Percentiles rank a stretch among this genome's conserved stretches.
Conservation (phyloP, 805 yeast genomes). For the Candida ascalaphidarum region DNA sequence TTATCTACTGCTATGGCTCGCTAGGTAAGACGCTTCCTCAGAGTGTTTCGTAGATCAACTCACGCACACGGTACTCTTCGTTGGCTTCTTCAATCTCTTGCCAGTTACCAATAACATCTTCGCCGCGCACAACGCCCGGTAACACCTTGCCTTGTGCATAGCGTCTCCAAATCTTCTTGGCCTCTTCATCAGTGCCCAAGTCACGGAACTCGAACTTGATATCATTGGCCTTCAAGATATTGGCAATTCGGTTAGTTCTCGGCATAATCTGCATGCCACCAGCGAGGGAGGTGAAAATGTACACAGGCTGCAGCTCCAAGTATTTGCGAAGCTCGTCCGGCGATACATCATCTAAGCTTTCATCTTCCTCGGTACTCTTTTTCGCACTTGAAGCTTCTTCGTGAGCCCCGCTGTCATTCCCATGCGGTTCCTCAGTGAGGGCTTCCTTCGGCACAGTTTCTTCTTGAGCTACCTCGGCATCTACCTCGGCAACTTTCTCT, state of each 20-base stretch:
- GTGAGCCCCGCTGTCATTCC: constrained; percentile 3
- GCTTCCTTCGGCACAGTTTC: constrained; percentile 1
- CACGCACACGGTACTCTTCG: constrained; percentile 62
- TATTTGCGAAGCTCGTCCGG: constrained; percentile 36
- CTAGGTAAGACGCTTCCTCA: too few species aligned
- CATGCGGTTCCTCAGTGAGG: constrained; percentile 1
- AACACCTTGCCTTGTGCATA: constrained; percentile 61
- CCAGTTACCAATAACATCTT: constrained; percentile 79
- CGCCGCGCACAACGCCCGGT: constrained; percentile 81
- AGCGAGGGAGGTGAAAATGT: constrained; percentile 75
- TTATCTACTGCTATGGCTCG: too few species aligned
- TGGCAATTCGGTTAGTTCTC: constrained; percentile 66
- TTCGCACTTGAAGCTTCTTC: background rate
- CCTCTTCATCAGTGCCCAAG: constrained; percentile 80
- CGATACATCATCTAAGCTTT: constrained; percentile 23
- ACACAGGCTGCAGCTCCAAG: constrained; percentile 51
- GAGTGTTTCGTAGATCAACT: constrained; percentile 56
- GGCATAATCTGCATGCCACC: constrained; percentile 78
- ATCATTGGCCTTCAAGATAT: constrained; percentile 68
- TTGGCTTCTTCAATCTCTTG: constrained; percentile 80
- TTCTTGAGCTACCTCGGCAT: constrained; percentile 1
- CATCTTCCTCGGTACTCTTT: constrained; percentile 2
- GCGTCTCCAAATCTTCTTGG: constrained; percentile 77
- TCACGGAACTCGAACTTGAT: constrained; percentile 64
- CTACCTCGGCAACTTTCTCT: background rate